Conservation (phyloP, 2,329 filamentous ascomycete genomes). For the Capronia epimyces region DNA sequence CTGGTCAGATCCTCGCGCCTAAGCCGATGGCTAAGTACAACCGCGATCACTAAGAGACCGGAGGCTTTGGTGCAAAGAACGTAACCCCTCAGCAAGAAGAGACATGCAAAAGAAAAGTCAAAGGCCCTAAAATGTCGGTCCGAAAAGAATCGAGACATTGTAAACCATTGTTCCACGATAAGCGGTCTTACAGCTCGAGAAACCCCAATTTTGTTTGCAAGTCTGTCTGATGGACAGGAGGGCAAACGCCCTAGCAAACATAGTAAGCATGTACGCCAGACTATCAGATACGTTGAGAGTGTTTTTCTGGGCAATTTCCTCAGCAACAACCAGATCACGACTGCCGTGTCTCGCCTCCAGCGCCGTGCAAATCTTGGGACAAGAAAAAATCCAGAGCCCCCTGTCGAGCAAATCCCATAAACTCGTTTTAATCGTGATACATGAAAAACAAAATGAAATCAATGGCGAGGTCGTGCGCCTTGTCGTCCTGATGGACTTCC, state of each 20-base stretch:
- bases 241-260: background rate
- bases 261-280: conserved; percentile 1
- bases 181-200: background rate
- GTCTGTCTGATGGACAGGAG: background rate
- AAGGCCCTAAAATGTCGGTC: background rate
- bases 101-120: background rate
- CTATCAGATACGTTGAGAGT: conserved; percentile 8
- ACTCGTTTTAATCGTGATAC: conserved; percentile 21
- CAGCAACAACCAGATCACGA: conserved; percentile 4
- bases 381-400: conserved; percentile 22
- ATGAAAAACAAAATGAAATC: conserved; percentile 14
- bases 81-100: background rate
- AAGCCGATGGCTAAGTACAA: too few relatives aligned
- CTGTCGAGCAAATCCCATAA: conserved; percentile 17
- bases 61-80: too few relatives aligned
- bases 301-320: conserved; percentile 2
- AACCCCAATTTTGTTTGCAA: background rate
- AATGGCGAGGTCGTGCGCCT: conserved; percentile 4
- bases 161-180: background rate
- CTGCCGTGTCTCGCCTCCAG: conserved; percentile 19
- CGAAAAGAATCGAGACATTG: background rate
- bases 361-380: conserved; percentile 25
- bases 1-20: too few relatives aligned
- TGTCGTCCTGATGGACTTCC: conserved; percentile 11
- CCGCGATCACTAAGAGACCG: too few relatives aligned